Percentiles rank a stretch among this genome's conserved stretches.
Conservation (phyloP, 2,329 filamentous ascomycete genomes). For the Fusarium duplospermum region DNA sequence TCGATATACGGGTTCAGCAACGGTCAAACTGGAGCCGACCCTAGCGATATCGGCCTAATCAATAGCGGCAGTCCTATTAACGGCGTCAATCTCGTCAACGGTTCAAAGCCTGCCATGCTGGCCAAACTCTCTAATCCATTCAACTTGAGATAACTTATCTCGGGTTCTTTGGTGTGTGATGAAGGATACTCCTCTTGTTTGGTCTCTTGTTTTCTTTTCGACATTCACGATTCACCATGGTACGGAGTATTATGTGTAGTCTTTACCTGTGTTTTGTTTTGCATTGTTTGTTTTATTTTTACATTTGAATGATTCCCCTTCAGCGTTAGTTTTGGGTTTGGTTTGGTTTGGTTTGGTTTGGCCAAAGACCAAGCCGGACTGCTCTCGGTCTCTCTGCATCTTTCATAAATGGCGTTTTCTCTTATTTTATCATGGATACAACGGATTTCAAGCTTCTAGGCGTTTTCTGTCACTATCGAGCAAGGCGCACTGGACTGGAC, state of each 20-base stretch:
- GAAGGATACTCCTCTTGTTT: background rate
- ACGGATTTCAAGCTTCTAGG: background rate
- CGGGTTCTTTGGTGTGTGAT: background rate
- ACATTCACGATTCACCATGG: background rate
- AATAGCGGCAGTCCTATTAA: background rate
- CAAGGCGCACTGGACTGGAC: slow-evolving; percentile 9
- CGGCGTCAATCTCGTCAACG: background rate
- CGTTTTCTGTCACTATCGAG: slow-evolving; percentile 16
- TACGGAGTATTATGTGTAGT: background rate
- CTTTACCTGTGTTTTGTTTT: background rate
- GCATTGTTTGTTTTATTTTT: background rate
- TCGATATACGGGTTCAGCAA: background rate
- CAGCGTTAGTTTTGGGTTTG: background rate
- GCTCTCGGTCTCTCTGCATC: slow-evolving; percentile 14
- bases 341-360: background rate
- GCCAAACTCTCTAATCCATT: background rate
- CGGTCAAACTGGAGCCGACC: background rate
- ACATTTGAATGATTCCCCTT: slow-evolving; percentile 34
- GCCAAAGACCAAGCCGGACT: background rate
- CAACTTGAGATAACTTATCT: background rate
- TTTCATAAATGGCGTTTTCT: slow-evolving; percentile 21
- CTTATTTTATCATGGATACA: slow-evolving; percentile 11
- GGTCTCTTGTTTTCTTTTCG: background rate
- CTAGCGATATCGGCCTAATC: background rate
- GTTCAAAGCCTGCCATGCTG: background rate